A percentile compares a stretch with the other conserved stretches of the same genome.
Conservation (phyloP, 306 rosid species). For the Geum urbanum region DNA sequence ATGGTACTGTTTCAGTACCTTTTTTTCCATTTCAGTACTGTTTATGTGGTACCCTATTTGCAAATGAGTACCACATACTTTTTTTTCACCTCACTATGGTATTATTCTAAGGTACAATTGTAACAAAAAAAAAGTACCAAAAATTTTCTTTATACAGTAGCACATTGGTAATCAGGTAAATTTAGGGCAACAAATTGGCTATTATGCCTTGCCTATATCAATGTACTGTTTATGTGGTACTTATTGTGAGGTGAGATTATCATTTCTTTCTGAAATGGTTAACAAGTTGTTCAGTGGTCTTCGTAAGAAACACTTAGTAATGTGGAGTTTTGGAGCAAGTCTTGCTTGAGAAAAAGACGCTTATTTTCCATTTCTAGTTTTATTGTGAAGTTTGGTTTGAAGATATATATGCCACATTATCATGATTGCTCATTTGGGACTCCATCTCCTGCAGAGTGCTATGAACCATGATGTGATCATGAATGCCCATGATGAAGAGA, state of each 20-base stretch:
- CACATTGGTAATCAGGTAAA: too few species aligned
- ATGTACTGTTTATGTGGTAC: background rate
- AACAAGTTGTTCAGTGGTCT: background rate
- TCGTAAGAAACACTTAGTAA: background rate
- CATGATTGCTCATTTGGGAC: background rate
- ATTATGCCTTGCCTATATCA: background rate
- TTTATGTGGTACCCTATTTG: too few species aligned
- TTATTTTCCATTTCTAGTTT: background rate
- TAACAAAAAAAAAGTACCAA: too few species aligned
- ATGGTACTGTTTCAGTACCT: too few species aligned
- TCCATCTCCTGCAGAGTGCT: slow-evolving; percentile 52
- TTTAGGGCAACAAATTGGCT: too few species aligned
- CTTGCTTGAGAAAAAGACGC: background rate
- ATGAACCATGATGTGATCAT: slow-evolving; percentile 84
- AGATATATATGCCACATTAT: background rate
- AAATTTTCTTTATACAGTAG: too few species aligned
- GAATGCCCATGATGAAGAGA: slow-evolving; percentile 87
- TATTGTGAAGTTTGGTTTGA: background rate
- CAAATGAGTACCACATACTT: too few species aligned
- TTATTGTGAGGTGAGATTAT: background rate
- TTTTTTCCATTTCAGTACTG: too few species aligned
- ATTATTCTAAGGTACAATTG: too few species aligned
- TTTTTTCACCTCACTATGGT: too few species aligned
- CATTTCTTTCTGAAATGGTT: background rate
- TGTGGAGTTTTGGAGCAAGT: slow-evolving; percentile 1